A percentile compares a stretch with the other conserved stretches of the same genome.
These are phyloP conservation scores for Lathyrus oleraceus DNA, from an alignment of 306 rosid species.

Conservation along the genomic window DNA sequence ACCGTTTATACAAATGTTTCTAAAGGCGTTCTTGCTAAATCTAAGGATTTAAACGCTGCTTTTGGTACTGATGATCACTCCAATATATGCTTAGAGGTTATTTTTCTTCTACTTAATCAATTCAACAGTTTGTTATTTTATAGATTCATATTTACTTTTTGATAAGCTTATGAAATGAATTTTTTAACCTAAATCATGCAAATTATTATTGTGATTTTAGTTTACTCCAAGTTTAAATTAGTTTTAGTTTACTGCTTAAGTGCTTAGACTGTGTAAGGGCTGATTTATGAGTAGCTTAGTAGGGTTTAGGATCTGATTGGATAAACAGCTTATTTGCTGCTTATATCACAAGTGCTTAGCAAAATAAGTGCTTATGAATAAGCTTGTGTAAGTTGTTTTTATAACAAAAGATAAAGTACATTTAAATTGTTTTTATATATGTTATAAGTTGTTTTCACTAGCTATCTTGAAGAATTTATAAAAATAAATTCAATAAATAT, in stretches of 20 bases:
- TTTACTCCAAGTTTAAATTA: background rate
- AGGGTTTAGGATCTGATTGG: no score
- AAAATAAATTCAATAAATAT: no score
- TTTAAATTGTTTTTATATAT: no score
- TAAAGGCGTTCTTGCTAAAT: constrained; percentile 90
- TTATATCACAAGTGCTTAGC: no score
- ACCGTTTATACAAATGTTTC: constrained; percentile 88
- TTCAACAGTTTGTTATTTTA: background rate
- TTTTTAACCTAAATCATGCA: background rate
- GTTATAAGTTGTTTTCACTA: no score
- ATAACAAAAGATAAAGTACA: no score
- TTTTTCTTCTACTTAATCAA: background rate
- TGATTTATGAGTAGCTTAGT: no score
- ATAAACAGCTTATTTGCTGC: no score
- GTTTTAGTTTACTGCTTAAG: background rate
- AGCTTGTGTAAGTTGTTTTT: no score
- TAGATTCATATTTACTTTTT: background rate
- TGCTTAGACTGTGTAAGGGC: no score
- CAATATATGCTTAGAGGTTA: constrained; percentile 68
- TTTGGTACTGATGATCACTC: constrained; percentile 83
- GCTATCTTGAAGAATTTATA: no score
- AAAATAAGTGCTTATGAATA: no score
- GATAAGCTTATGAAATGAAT: background rate
- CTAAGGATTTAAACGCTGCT: constrained; percentile 75
- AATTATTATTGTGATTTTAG: background rate